A percentile compares a stretch with the other conserved stretches of the same genome.
Evolutionary conservation across 2,329 filamentous ascomycete genomes (phyloP).

Genomic region (Trichoderma sp.): DNA sequence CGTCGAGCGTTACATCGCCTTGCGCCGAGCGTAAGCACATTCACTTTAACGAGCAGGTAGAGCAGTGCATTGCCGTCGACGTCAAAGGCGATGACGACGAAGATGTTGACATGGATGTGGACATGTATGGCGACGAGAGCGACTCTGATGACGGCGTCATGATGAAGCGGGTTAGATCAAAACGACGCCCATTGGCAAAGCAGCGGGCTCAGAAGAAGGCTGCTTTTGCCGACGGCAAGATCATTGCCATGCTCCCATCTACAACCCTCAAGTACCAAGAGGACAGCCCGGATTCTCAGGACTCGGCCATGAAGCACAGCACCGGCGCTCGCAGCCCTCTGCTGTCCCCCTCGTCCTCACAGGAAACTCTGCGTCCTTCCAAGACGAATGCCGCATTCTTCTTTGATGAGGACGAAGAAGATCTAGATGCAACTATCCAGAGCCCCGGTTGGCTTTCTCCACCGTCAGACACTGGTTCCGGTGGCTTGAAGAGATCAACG

Average conservation of each 20-base stretch:
- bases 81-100: constrained; percentile 76
- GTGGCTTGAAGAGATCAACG: constrained; percentile 45
- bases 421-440: constrained; percentile 39
- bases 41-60: constrained; percentile 93
- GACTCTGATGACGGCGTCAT: constrained; percentile 78
- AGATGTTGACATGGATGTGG: constrained; percentile 51
- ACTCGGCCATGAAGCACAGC: constrained; percentile 62
- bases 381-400: constrained; percentile 63
- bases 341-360: constrained; percentile 72
- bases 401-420: constrained; percentile 58
- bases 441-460: constrained; percentile 32
- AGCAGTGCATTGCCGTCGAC: constrained; percentile 93
- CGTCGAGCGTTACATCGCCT: constrained; percentile 66
- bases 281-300: constrained; percentile 66
- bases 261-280: constrained; percentile 83
- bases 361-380: constrained; percentile 75
- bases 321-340: constrained; percentile 46
- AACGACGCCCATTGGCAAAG: constrained; percentile 51
- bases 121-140: constrained; percentile 54
- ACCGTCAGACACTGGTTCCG: constrained; percentile 25
- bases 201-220: constrained; percentile 35
- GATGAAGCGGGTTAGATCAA: constrained; percentile 67
- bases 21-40: constrained; percentile 76
- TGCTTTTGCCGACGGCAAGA: constrained; percentile 67
- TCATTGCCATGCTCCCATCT: constrained; percentile 81